Evolutionary conservation across 768 basidiomycete species (phyloP).

Genomic region (Cubamyces sp.): DNA sequence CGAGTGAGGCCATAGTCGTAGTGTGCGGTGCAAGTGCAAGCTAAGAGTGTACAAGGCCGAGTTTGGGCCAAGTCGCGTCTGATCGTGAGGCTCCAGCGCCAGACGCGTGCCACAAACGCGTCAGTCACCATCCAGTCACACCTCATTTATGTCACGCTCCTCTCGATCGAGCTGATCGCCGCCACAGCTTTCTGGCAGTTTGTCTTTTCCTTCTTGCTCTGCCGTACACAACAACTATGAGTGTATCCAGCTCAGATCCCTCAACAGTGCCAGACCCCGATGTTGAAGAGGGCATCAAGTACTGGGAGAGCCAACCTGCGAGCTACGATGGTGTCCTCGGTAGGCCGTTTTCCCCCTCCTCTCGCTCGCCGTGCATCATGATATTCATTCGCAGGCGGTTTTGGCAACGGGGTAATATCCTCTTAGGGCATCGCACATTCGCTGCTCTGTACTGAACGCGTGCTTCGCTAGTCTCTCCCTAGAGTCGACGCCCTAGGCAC

Average conservation of each 20-base stretch:
- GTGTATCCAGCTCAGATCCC: neutral
- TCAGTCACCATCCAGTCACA: conserved; percentile 16
- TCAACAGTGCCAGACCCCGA: conserved; percentile 49
- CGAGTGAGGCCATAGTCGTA: conserved; percentile 40
- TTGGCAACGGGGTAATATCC: conserved; percentile 54
- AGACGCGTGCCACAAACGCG: conserved; percentile 18
- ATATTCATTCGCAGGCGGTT: conserved; percentile 44
- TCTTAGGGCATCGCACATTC: conserved; percentile 19
- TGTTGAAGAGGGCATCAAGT: conserved; percentile 77
- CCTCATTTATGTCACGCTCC: conserved; percentile 17
- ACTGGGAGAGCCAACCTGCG: conserved; percentile 85
- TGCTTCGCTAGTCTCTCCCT: conserved; percentile 72
- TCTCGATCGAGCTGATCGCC: neutral
- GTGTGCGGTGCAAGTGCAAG: conserved; percentile 2
- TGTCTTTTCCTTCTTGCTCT: neutral
- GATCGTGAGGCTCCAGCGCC: neutral
- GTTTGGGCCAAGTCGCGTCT: no score
- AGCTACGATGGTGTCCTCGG: conserved; percentile 89
- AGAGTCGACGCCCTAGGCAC: conserved; percentile 90
- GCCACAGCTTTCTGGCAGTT: neutral
- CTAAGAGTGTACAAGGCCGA: neutral
- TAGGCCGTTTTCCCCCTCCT: conserved; percentile 29
- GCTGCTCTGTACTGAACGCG: neutral
- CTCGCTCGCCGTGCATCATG: conserved; percentile 4
- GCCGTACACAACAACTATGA: neutral